Evolutionary conservation across 192 early-diverging fungal genomes (phyloP), one percentile per base, ranked within the genome.

Genomic region (Backusella morwellensis): DNA sequence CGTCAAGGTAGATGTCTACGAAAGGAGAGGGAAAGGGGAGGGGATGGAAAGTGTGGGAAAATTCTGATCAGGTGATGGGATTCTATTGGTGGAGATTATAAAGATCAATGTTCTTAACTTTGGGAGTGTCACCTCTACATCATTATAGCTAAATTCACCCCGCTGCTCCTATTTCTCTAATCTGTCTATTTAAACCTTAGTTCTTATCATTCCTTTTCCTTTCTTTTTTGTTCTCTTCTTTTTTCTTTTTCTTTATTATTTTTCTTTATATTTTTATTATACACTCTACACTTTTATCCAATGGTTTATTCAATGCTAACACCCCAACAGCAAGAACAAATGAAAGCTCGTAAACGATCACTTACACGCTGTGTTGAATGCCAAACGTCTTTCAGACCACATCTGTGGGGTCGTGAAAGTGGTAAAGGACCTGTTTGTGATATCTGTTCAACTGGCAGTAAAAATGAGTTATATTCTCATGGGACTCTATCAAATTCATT

Each of bases 341-440:
- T 75, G 29, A 75, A 75, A 32, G 15, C 50, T 23, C 72, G 77
- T 29, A 66, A 78, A 26, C 59, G 77, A 26, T 78, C 77, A 74
- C 35, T 73, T n/a, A 78, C 77, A 56, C 77, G 77, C n/a, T 78
- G 77, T 41, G 77, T 78, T 40, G 34, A 78, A 68, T 78, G 77
- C 44, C 63, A 74, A 23, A 5, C 66, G 2, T 74, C 71, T 29
- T 78, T 78, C 26, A 66, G 77, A 54, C 77, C 77, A 34, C 35
- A 74, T 14, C 12, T 78, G 3, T 78, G 77, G 77, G 77, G 77
- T 0, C 63, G 73, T 14, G 77, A 78, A 67, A 78, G 52, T n/a
- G 77, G 77, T 17, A 47, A 78, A 56, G 77, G 77, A 6, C 77
- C 77, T 34, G 68, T 78, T 19, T 78, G 77, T 56, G 77, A 78